Conservation (phyloP, 2,329 filamentous ascomycete genomes). For the Ophiosphaerella narmari region DNA sequence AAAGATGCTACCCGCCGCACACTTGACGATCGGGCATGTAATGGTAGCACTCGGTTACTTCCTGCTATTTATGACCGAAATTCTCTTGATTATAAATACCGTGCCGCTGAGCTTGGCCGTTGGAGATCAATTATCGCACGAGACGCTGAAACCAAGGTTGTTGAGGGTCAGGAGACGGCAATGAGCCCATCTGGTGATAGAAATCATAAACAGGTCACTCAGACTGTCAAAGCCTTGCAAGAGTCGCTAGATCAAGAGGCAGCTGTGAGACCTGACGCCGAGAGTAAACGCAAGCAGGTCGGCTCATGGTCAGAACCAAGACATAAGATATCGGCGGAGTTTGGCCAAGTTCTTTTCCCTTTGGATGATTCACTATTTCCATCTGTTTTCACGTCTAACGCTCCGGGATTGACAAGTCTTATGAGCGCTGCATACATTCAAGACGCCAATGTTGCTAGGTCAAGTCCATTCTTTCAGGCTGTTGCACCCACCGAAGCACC, state of each 20-base stretch:
- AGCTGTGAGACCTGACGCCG: background rate
- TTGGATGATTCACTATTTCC: slow-evolving; percentile 7
- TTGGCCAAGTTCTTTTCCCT: slow-evolving; percentile 33
- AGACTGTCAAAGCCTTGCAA: background rate
- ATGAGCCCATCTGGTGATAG: background rate
- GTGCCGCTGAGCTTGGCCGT: slow-evolving; percentile 28
- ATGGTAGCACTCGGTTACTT: slow-evolving; percentile 19
- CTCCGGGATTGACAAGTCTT: slow-evolving; percentile 29
- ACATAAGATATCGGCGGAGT: slow-evolving; percentile 20
- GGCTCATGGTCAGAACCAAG: slow-evolving; percentile 23
- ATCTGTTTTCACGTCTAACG: slow-evolving; percentile 18
- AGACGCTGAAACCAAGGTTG: background rate
- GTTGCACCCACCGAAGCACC: slow-evolving; percentile 12
- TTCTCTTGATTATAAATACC: slow-evolving; percentile 27
- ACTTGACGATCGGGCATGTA: slow-evolving; percentile 24
- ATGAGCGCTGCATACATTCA: slow-evolving; percentile 14
- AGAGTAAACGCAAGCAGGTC: slow-evolving; percentile 2
- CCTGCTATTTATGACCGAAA: slow-evolving; percentile 22
- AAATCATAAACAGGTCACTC: background rate
- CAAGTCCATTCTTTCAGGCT: slow-evolving; percentile 6
- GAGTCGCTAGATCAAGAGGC: background rate
- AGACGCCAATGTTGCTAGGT: background rate
- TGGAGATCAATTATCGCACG: slow-evolving; percentile 26
- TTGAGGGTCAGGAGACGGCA: slow-evolving; percentile 1
- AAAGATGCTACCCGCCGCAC: slow-evolving; percentile 13